These are phyloP conservation scores for Ophiocordyceps camponoti-saundersi DNA, from an alignment of 2,329 filamentous ascomycete species.

Conservation along the genomic window DNA sequence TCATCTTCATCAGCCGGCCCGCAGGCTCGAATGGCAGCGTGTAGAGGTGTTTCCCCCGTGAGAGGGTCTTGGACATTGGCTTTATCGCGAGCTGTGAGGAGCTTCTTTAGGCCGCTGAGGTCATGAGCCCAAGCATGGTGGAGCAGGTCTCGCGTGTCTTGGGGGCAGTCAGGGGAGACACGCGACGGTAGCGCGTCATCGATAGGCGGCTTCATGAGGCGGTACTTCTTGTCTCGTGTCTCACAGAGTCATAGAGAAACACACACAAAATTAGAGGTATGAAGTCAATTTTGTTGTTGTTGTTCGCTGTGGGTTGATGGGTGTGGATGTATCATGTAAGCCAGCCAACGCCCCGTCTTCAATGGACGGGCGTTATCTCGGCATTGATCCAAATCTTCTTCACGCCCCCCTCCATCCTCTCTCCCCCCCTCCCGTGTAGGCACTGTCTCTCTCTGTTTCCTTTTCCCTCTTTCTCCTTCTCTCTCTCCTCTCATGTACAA, in stretches of 20 bases:
- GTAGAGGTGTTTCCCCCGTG: constrained; percentile 75
- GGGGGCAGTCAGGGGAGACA: constrained; percentile 35
- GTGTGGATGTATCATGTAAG: too few relatives aligned
- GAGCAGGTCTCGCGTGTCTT: constrained; percentile 32
- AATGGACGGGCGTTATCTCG: not conserved
- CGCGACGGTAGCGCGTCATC: constrained; percentile 35
- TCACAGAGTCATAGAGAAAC: too few relatives aligned
- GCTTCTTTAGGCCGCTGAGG: constrained; percentile 45
- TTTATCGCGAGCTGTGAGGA: constrained; percentile 46
- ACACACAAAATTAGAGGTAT: too few relatives aligned
- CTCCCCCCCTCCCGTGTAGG: not conserved
- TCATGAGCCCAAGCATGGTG: constrained; percentile 43
- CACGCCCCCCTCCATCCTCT: not conserved
- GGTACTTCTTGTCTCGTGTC: too few relatives aligned
- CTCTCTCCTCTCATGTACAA: not conserved
- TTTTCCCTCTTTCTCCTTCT: not conserved
- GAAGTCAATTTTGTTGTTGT: too few relatives aligned
- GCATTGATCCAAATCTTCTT: not conserved
- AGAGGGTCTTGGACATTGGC: constrained; percentile 68
- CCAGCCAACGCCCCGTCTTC: not conserved
- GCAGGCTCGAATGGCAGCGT: constrained; percentile 74
- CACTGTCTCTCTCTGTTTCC: not conserved
- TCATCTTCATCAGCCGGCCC: constrained; percentile 21
- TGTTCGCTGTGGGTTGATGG: too few relatives aligned
- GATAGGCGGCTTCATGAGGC: constrained; percentile 7